Percentiles rank a stretch among this genome's conserved stretches.
phyloP scores from a whole-genome alignment of 2,329 filamentous ascomycete species.

The Pyricularia sp. region DNA sequence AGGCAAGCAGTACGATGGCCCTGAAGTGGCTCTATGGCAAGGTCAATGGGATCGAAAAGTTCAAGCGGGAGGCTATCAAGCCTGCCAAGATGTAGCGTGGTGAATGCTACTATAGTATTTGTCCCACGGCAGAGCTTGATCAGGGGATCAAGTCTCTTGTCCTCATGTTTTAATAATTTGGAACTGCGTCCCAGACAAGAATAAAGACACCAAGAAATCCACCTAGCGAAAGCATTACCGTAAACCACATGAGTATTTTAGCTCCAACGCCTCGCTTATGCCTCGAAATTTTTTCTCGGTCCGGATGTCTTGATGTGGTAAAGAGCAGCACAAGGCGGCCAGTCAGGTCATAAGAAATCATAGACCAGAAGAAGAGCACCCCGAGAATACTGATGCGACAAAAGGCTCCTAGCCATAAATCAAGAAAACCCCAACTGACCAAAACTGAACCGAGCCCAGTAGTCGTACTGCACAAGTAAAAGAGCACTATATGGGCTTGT shows the following conservation, averaged over 20 bases:
- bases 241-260: too few relatives aligned
- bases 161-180: too few relatives aligned
- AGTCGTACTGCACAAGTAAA: background rate
- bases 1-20: constrained; percentile 59
- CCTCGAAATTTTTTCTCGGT: background rate
- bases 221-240: too few relatives aligned
- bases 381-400: background rate
- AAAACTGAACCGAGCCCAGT: background rate
- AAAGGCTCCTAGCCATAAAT: too few relatives aligned
- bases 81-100: constrained; percentile 18
- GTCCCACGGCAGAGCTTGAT: background rate
- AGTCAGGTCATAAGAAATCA: background rate
- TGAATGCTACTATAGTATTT: background rate
- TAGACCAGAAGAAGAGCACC: background rate
- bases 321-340: background rate
- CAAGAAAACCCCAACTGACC: too few relatives aligned
- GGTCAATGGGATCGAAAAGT: constrained; percentile 48
- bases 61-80: constrained; percentile 24
- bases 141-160: too few relatives aligned
- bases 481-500: too few relatives aligned
- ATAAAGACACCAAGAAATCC: too few relatives aligned
- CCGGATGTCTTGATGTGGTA: background rate
- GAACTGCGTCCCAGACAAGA: too few relatives aligned
- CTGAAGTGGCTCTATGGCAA: constrained; percentile 63
- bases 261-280: background rate